These are phyloP conservation scores for Fonsecaea multimorphosa DNA, from an alignment of 2,329 filamentous ascomycete species.

Conservation along the genomic window DNA sequence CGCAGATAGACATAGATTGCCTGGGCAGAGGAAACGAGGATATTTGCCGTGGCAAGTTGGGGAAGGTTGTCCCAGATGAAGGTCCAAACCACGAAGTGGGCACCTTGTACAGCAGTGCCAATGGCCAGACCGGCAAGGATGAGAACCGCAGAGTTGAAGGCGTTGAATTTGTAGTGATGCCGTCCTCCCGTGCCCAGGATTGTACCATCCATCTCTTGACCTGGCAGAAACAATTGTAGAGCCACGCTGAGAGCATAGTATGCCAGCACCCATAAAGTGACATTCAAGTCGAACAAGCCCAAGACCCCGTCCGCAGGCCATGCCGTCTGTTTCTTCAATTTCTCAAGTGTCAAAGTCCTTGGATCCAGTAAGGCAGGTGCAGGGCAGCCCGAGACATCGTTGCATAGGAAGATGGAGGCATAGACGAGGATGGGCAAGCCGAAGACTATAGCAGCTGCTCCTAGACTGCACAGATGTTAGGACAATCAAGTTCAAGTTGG, in stretches of 20 bases:
- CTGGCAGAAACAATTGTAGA: conserved; percentile 78
- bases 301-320: conserved; percentile 76
- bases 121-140: conserved; percentile 73
- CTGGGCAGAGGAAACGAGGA: conserved; percentile 74
- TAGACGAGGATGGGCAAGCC: conserved; percentile 81
- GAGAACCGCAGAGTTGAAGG: conserved; percentile 75
- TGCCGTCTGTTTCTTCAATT: conserved; percentile 78
- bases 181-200: conserved; percentile 72
- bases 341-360: conserved; percentile 71
- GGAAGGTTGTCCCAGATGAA: conserved; percentile 92
- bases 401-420: conserved; percentile 82
- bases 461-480: conserved; percentile 61
- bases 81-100: conserved; percentile 85
- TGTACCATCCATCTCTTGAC: conserved; percentile 71
- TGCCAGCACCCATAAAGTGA: conserved; percentile 71
- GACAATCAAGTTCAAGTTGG: background rate
- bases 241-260: conserved; percentile 80
- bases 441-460: conserved; percentile 78
- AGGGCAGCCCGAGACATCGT: conserved; percentile 90
- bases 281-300: conserved; percentile 73
- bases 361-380: conserved; percentile 79
- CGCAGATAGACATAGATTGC: conserved; percentile 80
- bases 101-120: conserved; percentile 77
- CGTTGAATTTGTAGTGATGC: conserved; percentile 82
- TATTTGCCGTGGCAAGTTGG: conserved; percentile 81